phyloP scores from a whole-genome alignment of 106 monocot species.

The Dendrobium huoshanense region DNA sequence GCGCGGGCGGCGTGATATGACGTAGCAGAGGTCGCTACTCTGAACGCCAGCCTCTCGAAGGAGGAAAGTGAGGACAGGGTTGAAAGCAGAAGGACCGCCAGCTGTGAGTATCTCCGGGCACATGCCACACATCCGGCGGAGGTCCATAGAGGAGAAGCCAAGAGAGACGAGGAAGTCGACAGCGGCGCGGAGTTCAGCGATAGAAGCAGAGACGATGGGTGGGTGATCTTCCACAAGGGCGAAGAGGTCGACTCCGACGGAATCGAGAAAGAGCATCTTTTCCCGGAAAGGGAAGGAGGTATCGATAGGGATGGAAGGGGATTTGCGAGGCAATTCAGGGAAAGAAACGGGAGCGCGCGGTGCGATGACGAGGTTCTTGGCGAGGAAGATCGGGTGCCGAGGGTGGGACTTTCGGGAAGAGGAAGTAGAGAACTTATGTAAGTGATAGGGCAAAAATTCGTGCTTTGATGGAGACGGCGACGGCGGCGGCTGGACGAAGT shows the following conservation, averaged over 20 bases:
- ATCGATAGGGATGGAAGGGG: background rate
- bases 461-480: background rate
- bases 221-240: conserved; percentile 33
- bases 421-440: conserved; percentile 11
- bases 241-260: conserved; percentile 55
- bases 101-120: conserved; percentile 53
- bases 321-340: conserved; percentile 11
- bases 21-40: conserved; percentile 37
- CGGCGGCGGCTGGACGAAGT: background rate
- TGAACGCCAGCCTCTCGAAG: conserved; percentile 49
- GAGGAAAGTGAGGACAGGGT: conserved; percentile 48
- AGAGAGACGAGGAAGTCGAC: conserved; percentile 43
- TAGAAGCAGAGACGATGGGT: conserved; percentile 28
- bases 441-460: background rate
- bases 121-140: conserved; percentile 64
- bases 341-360: conserved; percentile 11
- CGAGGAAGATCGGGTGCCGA: conserved; percentile 1
- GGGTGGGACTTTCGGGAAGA: conserved; percentile 12
- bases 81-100: conserved; percentile 8
- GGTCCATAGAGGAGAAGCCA: conserved; percentile 40
- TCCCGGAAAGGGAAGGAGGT: conserved; percentile 28
- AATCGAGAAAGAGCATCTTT: conserved; percentile 58
- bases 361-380: conserved; percentile 2
- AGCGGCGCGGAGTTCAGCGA: conserved; percentile 37
- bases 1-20: conserved; percentile 44